Evolutionary conservation across 805 yeast genomes (phyloP).

Genomic region (Alloascoidea hylecoeti): DNA sequence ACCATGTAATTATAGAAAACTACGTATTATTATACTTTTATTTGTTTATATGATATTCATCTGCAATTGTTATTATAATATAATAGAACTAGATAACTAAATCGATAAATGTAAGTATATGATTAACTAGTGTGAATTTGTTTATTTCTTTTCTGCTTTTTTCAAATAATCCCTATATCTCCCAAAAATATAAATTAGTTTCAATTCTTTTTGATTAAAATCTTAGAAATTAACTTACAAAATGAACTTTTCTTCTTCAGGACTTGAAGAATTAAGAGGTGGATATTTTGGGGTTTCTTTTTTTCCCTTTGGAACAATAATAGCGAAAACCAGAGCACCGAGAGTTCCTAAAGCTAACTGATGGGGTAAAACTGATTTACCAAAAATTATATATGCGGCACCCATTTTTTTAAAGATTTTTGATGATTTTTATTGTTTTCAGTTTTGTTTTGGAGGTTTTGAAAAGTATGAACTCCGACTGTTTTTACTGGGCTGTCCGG

Average conservation of each 20-base stretch:
- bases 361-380: slow-evolving; percentile 62
- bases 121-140: no score
- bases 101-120: no score
- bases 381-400: slow-evolving; percentile 73
- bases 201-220: neutral
- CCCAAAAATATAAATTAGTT: neutral
- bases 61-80: no score
- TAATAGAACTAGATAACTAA: no score
- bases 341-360: slow-evolving; percentile 73
- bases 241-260: slow-evolving; percentile 85
- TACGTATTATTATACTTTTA: slow-evolving; percentile 3
- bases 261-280: slow-evolving; percentile 58
- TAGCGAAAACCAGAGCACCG: slow-evolving; percentile 47
- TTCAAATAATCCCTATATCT: slow-evolving; percentile 40
- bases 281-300: slow-evolving; percentile 43
- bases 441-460: neutral
- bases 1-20: slow-evolving; percentile 7
- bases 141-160: slow-evolving; percentile 25
- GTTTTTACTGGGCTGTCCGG: no score
- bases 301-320: slow-evolving; percentile 50
- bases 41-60: neutral
- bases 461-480: neutral
- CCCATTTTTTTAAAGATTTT: slow-evolving; percentile 69
- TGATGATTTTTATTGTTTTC: slow-evolving; percentile 1
- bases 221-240: slow-evolving; percentile 11